Base-by-base conservation (phyloP, 1,284 basidiomycete species). In the Apiotrichum montevideense region DNA sequence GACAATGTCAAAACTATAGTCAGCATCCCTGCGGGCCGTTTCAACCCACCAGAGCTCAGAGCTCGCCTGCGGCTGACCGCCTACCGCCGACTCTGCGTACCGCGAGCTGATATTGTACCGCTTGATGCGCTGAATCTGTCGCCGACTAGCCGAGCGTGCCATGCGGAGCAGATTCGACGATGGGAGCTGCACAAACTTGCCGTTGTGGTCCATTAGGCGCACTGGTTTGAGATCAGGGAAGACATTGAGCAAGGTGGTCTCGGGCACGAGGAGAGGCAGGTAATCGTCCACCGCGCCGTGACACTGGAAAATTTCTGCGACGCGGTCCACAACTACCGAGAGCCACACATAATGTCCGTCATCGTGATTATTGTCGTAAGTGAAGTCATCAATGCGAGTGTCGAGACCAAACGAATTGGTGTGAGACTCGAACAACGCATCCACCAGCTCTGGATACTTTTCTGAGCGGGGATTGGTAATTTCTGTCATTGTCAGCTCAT, bases 281-380 rank as follows among this genome's bases (percentile, higher is more conserved):
- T 90, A 86, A 64, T 69, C 69, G 51, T 93, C 85, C 2, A 96
- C 84, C 0, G 94, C 92, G 6, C 94, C 94, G 66, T 94, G 93
- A 2, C 94, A 79, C 47, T 86, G 84, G 71, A 96, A 93, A 11
- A 94, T 84, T 6, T 84, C 79, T 3, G 84, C 80, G 3, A 96
- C 78, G 29, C 85, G 84, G 55, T 91, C 87, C 59, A 86, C 81
- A 3, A 95, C 88, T 3, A 88, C 72, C 0, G 70, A 66, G 8
- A 70, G 55, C 75, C 75, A 77, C 14, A 71, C 57, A 52, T 72
- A 66, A 8, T 70, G 68, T 9, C 65, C 85, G 37, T 85, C 83
- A 56, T 88, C 87, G 2, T 85, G 81, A 68, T 92, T 85, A 42
- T 83, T 80, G 63, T 96, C 90, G 66, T 94, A 97, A 13, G 90